These are phyloP conservation scores for Pseudocercospora fuligena DNA, from an alignment of 2,329 filamentous ascomycete genomes.

Conservation along the genomic window DNA sequence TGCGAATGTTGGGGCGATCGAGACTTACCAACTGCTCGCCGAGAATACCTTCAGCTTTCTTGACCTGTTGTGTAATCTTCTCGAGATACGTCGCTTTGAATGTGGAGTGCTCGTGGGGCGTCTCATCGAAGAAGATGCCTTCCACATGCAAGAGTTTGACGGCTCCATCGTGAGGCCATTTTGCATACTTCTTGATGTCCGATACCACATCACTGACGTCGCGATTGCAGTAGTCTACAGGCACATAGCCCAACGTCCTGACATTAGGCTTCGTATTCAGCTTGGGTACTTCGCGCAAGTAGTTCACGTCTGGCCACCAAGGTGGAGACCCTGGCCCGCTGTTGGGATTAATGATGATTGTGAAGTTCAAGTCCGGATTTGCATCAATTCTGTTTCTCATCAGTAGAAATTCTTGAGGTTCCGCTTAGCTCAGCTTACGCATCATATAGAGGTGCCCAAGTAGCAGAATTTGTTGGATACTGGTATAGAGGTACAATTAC, in stretches of 20 bases:
- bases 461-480: conserved; percentile 27
- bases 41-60: conserved; percentile 16
- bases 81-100: conserved; percentile 25
- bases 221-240: conserved; percentile 33
- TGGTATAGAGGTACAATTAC: conserved; percentile 32
- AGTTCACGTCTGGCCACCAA: conserved; percentile 32
- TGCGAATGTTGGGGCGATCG: not conserved
- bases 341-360: conserved; percentile 34
- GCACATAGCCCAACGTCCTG: conserved; percentile 36
- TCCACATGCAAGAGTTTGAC: conserved; percentile 30
- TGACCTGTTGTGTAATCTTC: conserved; percentile 18
- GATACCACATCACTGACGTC: conserved; percentile 25
- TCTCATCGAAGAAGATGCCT: conserved; percentile 38
- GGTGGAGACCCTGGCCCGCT: conserved; percentile 30
- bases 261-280: conserved; percentile 36
- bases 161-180: conserved; percentile 31
- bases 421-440: conserved; percentile 11
- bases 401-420: not conserved
- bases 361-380: conserved; percentile 30
- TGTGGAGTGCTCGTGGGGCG: conserved; percentile 26
- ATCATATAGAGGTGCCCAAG: conserved; percentile 30
- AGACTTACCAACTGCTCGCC: conserved; percentile 12
- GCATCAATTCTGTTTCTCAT: conserved; percentile 23
- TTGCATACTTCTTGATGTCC: conserved; percentile 33
- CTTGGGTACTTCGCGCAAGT: conserved; percentile 33